Base-by-base conservation (phyloP, 805 yeast genomes). In the Suhomyces canberraensis region DNA sequence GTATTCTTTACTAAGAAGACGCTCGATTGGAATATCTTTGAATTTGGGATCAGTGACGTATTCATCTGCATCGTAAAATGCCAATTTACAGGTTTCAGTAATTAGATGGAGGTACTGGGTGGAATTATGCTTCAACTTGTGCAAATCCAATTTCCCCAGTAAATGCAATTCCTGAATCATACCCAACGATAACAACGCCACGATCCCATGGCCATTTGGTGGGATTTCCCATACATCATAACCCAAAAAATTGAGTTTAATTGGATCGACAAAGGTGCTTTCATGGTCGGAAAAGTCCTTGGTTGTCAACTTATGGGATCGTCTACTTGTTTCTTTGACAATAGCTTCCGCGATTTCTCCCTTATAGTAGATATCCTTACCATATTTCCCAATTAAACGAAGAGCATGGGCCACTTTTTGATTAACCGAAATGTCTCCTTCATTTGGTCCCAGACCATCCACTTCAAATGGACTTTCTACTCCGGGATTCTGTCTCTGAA, bases 171-270 rank as follows among this genome's bases (percentile, higher is more conserved):
- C 74, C 46, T 70, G 71, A 44, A 85, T 71, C 29, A 81, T 66
- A 0, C 91, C 93, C 33, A 84, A 58, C 0, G 91, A 79, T 13
- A 83, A 61, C 33, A 85, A 62, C 0, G 90, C 93, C 30, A 85
- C 84, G 11, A 85, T 58, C 7, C 95, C 95, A 36, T 85, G 87
- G 3, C 91, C 87, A 56, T 80, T 84, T 11, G 95, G 95, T 8
- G 95, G 93, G 44, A 84, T 79, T 55, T 85, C 93, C 86, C 90
- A 81, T 17, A 85, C 64, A 19, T 67, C 71, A 32, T 59, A 51
- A 8, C 75, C 84, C 31, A 73, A 62, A 37, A 78, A 69, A 22
- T 73, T 70, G 36, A 75, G 56, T 13, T 61, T 60, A 14, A 84
- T 75, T 2, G 95, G 91, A 1, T 79, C 81, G 16, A 83, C 81